Percentiles rank a stretch among this genome's conserved stretches.
Evolutionary conservation across 495 filamentous ascomycete genomes (phyloP).

Genomic region (Penicillium angulare): DNA sequence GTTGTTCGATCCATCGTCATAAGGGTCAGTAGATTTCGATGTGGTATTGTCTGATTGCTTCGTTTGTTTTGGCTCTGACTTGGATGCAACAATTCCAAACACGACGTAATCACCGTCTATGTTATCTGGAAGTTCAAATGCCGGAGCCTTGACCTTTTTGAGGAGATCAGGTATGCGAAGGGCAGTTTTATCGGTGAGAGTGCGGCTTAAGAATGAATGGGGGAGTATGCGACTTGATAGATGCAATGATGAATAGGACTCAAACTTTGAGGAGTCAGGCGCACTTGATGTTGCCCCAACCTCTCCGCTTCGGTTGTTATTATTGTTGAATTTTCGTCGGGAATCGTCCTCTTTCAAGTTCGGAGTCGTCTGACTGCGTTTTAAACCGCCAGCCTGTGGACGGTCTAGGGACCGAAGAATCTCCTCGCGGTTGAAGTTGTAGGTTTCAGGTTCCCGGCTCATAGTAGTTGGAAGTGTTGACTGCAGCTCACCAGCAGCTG

Average conservation of each 20-base stretch:
- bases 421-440: conserved; percentile 61
- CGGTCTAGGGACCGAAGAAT: conserved; percentile 50
- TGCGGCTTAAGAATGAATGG: conserved; percentile 72
- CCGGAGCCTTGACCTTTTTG: conserved; percentile 73
- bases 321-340: conserved; percentile 9
- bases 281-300: conserved; percentile 15
- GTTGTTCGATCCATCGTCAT: conserved; percentile 55
- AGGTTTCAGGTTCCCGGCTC: conserved; percentile 42
- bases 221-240: conserved; percentile 84
- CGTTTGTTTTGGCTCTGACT: conserved; percentile 75
- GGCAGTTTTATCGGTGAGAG: conserved; percentile 70
- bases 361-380: conserved; percentile 55
- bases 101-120: conserved; percentile 84
- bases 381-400: conserved; percentile 27
- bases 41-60: conserved; percentile 49
- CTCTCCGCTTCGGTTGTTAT: no score
- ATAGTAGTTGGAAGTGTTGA: conserved; percentile 36
- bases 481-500: conserved; percentile 46
- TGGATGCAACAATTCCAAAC: conserved; percentile 80
- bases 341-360: conserved; percentile 32
- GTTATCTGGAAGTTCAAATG: conserved; percentile 85
- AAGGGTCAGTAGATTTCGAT: conserved; percentile 43
- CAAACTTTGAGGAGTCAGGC: conserved; percentile 58
- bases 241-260: conserved; percentile 81
- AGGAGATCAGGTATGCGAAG: conserved; percentile 81